Conservation (phyloP, 225 moss, liverwort and hornwort species). For the Antitrichia curtipendula region DNA sequence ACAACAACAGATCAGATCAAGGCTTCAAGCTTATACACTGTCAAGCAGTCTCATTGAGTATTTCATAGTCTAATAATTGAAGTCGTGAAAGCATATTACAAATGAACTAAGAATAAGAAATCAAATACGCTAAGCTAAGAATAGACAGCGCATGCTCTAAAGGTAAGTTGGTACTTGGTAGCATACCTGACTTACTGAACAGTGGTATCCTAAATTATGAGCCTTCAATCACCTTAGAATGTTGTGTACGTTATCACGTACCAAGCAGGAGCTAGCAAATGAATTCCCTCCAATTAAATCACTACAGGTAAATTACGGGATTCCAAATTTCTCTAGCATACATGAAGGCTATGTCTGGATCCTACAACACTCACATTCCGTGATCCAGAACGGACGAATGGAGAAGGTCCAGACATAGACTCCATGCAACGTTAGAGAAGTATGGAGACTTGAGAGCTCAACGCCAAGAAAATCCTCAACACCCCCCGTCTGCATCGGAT, state of each 20-base stretch:
- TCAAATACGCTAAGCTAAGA: neutral
- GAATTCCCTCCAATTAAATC: neutral
- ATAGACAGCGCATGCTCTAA: neutral
- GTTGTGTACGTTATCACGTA: neutral
- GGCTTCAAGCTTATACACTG: neutral
- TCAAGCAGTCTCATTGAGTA: neutral
- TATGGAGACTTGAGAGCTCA: neutral
- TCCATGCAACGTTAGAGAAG: conserved; percentile 31
- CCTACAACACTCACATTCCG: neutral
- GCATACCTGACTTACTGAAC: neutral
- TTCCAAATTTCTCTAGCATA: conserved; percentile 13
- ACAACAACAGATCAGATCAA: neutral
- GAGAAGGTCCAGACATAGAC: conserved; percentile 40
- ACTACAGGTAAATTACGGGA: neutral
- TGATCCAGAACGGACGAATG: neutral
- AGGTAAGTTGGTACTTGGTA: neutral
- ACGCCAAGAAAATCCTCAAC: neutral
- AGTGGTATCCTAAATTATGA: neutral
- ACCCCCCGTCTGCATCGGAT: neutral
- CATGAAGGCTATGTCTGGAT: conserved; percentile 40
- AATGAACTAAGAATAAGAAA: neutral
- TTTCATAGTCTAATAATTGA: neutral
- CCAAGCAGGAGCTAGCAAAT: neutral
- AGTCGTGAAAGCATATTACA: neutral
- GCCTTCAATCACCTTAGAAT: neutral